Evolutionary conservation across 345 rosid species (phyloP).

Genomic region (Mallotus nudiflorus): DNA sequence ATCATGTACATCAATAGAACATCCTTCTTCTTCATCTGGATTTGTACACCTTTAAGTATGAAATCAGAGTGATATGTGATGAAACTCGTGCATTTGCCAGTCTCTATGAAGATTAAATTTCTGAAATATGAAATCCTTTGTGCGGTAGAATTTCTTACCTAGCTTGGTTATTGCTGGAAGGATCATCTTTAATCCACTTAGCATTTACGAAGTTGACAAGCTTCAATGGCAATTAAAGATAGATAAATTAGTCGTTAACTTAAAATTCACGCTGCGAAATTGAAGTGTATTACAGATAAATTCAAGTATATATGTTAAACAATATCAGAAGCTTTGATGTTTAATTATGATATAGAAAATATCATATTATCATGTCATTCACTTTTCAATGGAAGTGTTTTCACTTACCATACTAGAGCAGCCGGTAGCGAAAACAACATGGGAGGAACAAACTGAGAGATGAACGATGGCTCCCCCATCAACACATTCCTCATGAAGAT

Average conservation of each 20-base stretch:
- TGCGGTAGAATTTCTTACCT: conserved; percentile 34
- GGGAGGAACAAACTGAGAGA: conserved; percentile 38
- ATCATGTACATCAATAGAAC: conserved; percentile 36
- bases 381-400: too few relatives aligned
- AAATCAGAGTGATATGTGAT: neutral
- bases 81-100: neutral
- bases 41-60: conserved; percentile 24
- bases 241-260: conserved; percentile 10
- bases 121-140: neutral
- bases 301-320: too few relatives aligned
- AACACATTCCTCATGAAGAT: conserved; percentile 54
- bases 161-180: conserved; percentile 6
- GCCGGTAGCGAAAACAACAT: conserved; percentile 28
- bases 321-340: too few relatives aligned
- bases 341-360: too few relatives aligned
- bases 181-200: conserved; percentile 30
- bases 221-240: conserved; percentile 29
- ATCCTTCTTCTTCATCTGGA: conserved; percentile 27
- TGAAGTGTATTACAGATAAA: too few relatives aligned
- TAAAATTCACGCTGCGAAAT: too few relatives aligned
- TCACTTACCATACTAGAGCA: conserved; percentile 43
- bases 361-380: too few relatives aligned
- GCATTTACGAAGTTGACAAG: conserved; percentile 43
- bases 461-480: conserved; percentile 50
- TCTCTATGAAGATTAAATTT: neutral